A percentile compares a stretch with the other conserved stretches of the same genome.
Evolutionary conservation across 2,329 filamentous ascomycete genomes (phyloP).

Genomic region (Colletotrichum zoysiae): DNA sequence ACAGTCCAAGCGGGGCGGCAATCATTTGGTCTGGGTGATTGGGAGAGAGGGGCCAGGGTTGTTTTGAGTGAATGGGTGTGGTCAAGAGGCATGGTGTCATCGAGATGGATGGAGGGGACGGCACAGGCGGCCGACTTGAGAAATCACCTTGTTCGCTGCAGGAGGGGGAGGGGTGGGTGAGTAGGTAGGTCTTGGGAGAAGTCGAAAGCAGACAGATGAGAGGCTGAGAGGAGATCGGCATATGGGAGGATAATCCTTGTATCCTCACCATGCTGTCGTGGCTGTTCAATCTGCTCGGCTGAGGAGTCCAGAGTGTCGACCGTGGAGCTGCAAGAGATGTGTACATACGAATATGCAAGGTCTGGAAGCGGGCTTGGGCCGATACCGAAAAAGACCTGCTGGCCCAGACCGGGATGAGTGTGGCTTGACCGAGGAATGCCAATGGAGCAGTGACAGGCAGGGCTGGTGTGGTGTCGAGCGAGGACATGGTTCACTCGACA

Average conservation of each 20-base stretch:
- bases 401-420: constrained; percentile 22
- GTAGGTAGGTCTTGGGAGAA: constrained; percentile 4
- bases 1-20: constrained; percentile 5
- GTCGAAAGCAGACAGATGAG: constrained; percentile 30
- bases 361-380: constrained; percentile 21
- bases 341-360: neutral
- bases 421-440: constrained; percentile 32
- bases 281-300: neutral
- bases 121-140: constrained; percentile 21
- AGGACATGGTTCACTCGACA: constrained; percentile 3
- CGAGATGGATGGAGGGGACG: constrained; percentile 30
- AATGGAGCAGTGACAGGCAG: constrained; percentile 9
- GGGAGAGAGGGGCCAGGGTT: neutral
- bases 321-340: neutral
- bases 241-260: constrained; percentile 25
- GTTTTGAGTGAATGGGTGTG: constrained; percentile 20
- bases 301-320: neutral
- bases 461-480: constrained; percentile 18
- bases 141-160: constrained; percentile 17
- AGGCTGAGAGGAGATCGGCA: constrained; percentile 34
- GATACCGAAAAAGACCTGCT: constrained; percentile 15
- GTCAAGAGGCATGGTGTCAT: constrained; percentile 3
- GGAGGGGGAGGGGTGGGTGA: constrained; percentile 27
- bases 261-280: neutral
- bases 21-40: constrained; percentile 8